Conservation (phyloP, 345 rosid species). For the Bretschneidera sinensis region DNA sequence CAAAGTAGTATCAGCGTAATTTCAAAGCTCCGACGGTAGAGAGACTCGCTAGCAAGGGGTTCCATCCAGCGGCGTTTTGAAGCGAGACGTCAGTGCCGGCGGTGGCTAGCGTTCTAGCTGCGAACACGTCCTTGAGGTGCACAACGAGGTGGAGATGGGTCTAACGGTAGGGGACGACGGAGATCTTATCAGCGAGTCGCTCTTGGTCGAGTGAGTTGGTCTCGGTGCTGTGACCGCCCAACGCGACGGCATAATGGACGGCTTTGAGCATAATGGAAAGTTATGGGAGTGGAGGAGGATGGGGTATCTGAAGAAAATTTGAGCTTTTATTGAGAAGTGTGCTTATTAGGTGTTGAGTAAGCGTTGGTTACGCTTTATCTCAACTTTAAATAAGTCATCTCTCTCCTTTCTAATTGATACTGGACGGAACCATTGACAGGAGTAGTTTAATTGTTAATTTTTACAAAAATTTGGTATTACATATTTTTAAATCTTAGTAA, state of each 20-base stretch:
- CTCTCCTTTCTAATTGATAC: too few relatives aligned
- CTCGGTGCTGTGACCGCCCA: constrained; percentile 71
- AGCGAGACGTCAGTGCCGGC: constrained; percentile 81
- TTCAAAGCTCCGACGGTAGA: constrained; percentile 56
- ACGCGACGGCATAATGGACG: constrained; percentile 80
- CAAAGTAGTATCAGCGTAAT: constrained; percentile 44
- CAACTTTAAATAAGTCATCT: too few relatives aligned
- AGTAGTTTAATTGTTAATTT: too few relatives aligned
- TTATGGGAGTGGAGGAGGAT: too few relatives aligned
- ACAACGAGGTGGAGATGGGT: constrained; percentile 92
- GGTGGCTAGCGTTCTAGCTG: constrained; percentile 41
- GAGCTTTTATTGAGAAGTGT: constrained; percentile 21
- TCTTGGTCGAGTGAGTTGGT: constrained; percentile 66
- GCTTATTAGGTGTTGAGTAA: too few relatives aligned
- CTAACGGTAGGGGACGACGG: constrained; percentile 58
- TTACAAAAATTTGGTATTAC: too few relatives aligned
- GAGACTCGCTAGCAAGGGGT: constrained; percentile 72
- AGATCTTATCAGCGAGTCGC: constrained; percentile 64
- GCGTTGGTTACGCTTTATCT: too few relatives aligned
- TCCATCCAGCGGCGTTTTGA: constrained; percentile 85
- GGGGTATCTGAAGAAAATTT: constrained; percentile 5
- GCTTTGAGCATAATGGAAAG: constrained; percentile 78
- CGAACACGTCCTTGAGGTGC: constrained; percentile 49
- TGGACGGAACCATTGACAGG: too few relatives aligned
- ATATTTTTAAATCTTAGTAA: too few relatives aligned